Evolutionary conservation across 2,329 filamentous ascomycete genomes (phyloP), one percentile per base, ranked within the genome.

Genomic region (Pestalotiopsis sp.): DNA sequence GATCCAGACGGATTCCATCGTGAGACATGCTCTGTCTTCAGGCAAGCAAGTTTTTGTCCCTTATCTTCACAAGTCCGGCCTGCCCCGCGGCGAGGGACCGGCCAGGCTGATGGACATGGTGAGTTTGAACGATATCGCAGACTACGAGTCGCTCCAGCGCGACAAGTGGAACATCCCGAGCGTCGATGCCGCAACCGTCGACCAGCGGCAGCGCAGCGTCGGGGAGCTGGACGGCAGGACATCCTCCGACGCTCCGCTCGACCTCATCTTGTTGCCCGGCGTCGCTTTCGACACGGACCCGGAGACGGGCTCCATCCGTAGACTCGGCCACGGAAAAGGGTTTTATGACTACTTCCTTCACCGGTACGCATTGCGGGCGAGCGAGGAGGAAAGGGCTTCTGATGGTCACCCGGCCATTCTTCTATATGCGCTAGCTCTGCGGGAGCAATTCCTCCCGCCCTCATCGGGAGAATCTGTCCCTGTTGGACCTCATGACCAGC

Each of bases 131-230:
- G 91, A 90, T 31, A 79, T 93, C 64, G 82, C 88, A 36, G 96
- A 99, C 78, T 97, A 95, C 79, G 89, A 94, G 71, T 88, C 88
- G 27, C 84, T 98, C 69, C 82, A 90, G 75, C 86, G 87, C 56
- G 96, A 99, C 80, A 90, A 87, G 78, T 99, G 96, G 96, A 95
- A 94, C 11, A 99, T 99, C 72, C 96, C 96, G n/a, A 95, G 92
- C 39, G 88, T 97, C 68, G 86, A 89, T 70, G 82, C 86, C 64
- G 84, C 87, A 23, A 92, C 92, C 2, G 85, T 97, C 3, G 79
- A 85, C 62, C 81, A 85, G 70, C 88, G 95, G 74, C 86, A 89
- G 73, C 93, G 95, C 73, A 91, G 94, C 69, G 88, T 97, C 67
- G 92, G 92, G 56, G 89, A 88, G 13, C 82, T 82, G 2, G 90